phyloP scores from a whole-genome alignment of 1,284 basidiomycete genomes.

The Quambalaria eucalypti region DNA sequence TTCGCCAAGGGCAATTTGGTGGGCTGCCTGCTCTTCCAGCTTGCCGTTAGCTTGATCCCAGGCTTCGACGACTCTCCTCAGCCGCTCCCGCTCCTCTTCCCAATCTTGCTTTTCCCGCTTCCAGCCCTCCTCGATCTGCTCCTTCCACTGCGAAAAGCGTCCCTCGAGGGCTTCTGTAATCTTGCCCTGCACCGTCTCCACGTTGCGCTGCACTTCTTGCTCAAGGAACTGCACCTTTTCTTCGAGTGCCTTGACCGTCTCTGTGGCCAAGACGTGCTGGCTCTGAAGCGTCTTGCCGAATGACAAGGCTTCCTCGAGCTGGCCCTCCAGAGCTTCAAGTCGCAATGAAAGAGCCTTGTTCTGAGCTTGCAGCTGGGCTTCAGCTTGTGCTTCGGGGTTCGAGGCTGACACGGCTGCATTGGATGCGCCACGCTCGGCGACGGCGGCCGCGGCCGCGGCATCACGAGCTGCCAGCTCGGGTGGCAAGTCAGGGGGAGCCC shows the following conservation, averaged over 20 bases:
- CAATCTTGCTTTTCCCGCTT: conserved; percentile 65
- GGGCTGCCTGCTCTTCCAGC: conserved; percentile 45
- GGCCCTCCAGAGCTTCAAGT: conserved; percentile 61
- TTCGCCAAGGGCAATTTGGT: neutral
- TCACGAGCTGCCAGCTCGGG: conserved; percentile 3
- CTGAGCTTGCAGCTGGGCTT: conserved; percentile 49
- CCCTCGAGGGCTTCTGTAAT: conserved; percentile 58
- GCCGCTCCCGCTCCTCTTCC: conserved; percentile 67
- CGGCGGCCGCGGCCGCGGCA: neutral
- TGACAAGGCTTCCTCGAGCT: conserved; percentile 68
- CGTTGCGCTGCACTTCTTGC: conserved; percentile 18
- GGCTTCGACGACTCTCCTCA: conserved; percentile 66
- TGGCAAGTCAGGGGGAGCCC: conserved; percentile 29
- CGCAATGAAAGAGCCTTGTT: conserved; percentile 64
- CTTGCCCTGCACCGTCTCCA: conserved; percentile 35
- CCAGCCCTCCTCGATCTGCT: conserved; percentile 45
- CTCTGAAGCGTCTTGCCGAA: conserved; percentile 65
- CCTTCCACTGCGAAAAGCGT: conserved; percentile 59
- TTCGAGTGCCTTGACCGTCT: conserved; percentile 68
- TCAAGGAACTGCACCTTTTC: conserved; percentile 52
- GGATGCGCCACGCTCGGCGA: neutral
- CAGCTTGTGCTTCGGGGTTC: conserved; percentile 6
- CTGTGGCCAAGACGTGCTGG: conserved; percentile 69
- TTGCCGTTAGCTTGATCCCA: conserved; percentile 61
- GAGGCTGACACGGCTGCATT: neutral